Conservation (phyloP, 495 filamentous ascomycete species). For the Chaetomium fimeti region DNA sequence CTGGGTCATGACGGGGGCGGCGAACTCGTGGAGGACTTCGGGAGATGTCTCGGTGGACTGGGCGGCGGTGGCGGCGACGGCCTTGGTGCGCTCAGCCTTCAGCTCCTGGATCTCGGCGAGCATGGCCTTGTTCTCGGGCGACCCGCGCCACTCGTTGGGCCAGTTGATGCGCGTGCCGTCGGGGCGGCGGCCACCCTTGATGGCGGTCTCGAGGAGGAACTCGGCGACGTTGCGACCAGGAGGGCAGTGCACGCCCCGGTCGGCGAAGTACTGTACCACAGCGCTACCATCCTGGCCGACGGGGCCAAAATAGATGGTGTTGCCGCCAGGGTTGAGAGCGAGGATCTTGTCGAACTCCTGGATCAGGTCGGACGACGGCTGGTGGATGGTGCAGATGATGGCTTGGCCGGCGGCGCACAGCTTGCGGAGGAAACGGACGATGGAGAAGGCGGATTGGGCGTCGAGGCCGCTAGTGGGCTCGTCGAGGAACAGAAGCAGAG, state of each 20-base stretch:
- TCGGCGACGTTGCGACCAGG: constrained; percentile 77
- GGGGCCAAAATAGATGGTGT: constrained; percentile 69
- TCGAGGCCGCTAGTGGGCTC: constrained; percentile 84
- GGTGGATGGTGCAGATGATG: constrained; percentile 74
- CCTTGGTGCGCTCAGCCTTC: constrained; percentile 36
- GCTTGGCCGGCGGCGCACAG: constrained; percentile 73
- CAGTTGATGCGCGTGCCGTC: constrained; percentile 78
- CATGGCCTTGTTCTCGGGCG: constrained; percentile 62
- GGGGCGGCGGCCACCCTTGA: constrained; percentile 62
- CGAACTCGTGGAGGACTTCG: constrained; percentile 35
- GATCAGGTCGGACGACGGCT: constrained; percentile 72
- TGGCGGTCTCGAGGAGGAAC: constrained; percentile 79
- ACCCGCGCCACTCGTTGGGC: constrained; percentile 73
- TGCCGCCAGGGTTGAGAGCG: constrained; percentile 66
- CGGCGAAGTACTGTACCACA: constrained; percentile 49
- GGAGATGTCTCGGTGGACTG: not conserved
- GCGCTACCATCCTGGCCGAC: constrained; percentile 51
- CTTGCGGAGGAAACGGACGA: constrained; percentile 82
- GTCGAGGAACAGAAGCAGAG: constrained; percentile 71
- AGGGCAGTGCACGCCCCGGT: constrained; percentile 65
- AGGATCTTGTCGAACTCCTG: constrained; percentile 74
- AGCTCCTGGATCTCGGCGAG: constrained; percentile 70
- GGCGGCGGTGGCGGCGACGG: constrained; percentile 19
- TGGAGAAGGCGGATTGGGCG: constrained; percentile 77
- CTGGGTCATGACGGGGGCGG: constrained; percentile 44